These are phyloP conservation scores for Limtongia smithiae DNA, from an alignment of 805 yeast genomes.

Conservation along the genomic window DNA sequence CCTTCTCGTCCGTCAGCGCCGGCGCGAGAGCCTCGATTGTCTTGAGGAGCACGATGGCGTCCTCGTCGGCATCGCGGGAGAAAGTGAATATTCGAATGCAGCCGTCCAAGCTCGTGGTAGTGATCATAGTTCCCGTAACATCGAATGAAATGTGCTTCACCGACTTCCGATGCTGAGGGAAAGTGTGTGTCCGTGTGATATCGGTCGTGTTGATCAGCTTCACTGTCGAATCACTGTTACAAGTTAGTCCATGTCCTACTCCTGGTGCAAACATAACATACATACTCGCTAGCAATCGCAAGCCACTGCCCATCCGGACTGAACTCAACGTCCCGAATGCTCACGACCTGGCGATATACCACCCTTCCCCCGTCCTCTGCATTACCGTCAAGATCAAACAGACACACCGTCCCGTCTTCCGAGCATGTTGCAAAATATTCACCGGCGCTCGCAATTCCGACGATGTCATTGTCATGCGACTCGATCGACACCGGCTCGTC, in stretches of 20 bases:
- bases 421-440: slow-evolving; percentile 42
- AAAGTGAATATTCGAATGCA: slow-evolving; percentile 35
- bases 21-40: slow-evolving; percentile 35
- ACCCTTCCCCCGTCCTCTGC: slow-evolving; percentile 29
- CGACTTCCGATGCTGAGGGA: slow-evolving; percentile 46
- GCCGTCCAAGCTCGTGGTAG: slow-evolving; percentile 38
- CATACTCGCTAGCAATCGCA: slow-evolving; percentile 38
- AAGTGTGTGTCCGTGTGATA: slow-evolving; percentile 40
- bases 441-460: slow-evolving; percentile 32
- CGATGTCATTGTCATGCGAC: slow-evolving; percentile 29
- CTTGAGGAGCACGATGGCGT: slow-evolving; percentile 27
- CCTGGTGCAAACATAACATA: background rate
- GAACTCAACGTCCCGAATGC: slow-evolving; percentile 37
- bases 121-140: slow-evolving; percentile 34
- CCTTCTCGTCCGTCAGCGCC: slow-evolving; percentile 35
- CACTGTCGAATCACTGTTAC: slow-evolving; percentile 33
- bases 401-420: slow-evolving; percentile 42
- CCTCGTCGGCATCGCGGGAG: slow-evolving; percentile 28
- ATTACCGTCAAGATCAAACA: slow-evolving; percentile 32
- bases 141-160: slow-evolving; percentile 47
- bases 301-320: slow-evolving; percentile 39
- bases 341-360: slow-evolving; percentile 35
- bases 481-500: slow-evolving; percentile 38
- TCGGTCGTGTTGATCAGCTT: slow-evolving; percentile 36
- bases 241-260: background rate